Conservation (phyloP, 495 filamentous ascomycete species). For the Hypoxylon lienhwacheense region DNA sequence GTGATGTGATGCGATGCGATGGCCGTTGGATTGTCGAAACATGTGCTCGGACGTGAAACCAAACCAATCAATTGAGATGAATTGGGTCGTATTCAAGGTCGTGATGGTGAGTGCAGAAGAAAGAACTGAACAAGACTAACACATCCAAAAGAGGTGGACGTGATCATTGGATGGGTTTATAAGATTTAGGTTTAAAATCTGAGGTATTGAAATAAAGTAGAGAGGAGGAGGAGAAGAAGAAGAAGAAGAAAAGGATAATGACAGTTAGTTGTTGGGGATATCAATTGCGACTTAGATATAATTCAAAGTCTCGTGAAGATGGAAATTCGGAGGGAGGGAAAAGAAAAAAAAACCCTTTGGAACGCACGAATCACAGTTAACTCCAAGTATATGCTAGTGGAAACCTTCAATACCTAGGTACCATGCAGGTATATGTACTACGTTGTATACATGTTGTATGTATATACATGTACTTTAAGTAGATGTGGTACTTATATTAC, state of each 20-base stretch:
- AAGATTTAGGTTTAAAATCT: background rate
- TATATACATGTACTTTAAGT: too few relatives aligned
- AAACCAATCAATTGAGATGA: constrained; percentile 6
- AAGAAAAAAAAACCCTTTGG: too few relatives aligned
- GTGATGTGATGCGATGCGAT: constrained; percentile 14
- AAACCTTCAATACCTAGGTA: too few relatives aligned
- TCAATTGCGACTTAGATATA: background rate
- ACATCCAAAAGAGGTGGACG: constrained; percentile 22
- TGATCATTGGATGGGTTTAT: constrained; percentile 2
- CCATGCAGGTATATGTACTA: too few relatives aligned
- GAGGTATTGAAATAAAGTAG: background rate
- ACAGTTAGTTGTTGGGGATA: too few relatives aligned
- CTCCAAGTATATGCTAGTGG: too few relatives aligned
- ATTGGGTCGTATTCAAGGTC: constrained; percentile 1
- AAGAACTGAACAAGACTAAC: constrained; percentile 1
- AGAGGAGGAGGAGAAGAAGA: background rate
- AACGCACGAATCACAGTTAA: too few relatives aligned
- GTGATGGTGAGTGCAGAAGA: background rate
- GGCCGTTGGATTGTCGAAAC: constrained; percentile 29
- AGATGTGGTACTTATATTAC: too few relatives aligned
- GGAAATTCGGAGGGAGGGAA: background rate
- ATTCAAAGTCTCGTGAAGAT: background rate
- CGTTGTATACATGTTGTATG: too few relatives aligned
- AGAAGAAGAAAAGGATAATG: too few relatives aligned
- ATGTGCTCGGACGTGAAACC: constrained; percentile 32